phyloP scores from a whole-genome alignment of 78 protist species.

The Guillardia theta region DNA sequence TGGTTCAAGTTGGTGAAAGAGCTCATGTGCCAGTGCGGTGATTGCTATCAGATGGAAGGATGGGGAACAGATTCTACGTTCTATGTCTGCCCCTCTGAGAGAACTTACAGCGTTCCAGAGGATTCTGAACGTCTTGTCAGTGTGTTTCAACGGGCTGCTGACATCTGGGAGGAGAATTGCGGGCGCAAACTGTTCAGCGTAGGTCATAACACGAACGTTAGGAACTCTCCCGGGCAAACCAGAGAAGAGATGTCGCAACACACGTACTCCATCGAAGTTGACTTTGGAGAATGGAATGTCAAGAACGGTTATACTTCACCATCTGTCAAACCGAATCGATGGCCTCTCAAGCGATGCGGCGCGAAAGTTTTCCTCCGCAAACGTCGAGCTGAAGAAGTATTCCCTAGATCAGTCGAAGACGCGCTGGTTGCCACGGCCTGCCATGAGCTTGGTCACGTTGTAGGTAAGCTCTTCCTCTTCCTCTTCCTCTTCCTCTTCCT shows the following conservation, averaged over 20 bases:
- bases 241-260: no score
- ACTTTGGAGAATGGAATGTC: background rate
- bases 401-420: background rate
- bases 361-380: background rate
- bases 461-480: no score
- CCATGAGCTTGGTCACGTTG: background rate
- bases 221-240: background rate
- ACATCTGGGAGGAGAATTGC: background rate
- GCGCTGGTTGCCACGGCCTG: background rate
- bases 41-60: background rate
- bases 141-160: background rate
- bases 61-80: background rate
- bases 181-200: background rate
- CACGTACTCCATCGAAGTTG: background rate
- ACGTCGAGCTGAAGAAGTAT: background rate
- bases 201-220: background rate
- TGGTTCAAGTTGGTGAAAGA: background rate
- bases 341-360: background rate
- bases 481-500: no score
- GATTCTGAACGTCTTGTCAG: no score
- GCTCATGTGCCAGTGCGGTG: background rate
- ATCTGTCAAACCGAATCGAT: background rate
- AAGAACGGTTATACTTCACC: background rate
- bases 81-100: background rate
- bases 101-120: background rate